Evolutionary conservation across 108 stramenopile genomes (phyloP).

Genomic region (Seminavis robusta): DNA sequence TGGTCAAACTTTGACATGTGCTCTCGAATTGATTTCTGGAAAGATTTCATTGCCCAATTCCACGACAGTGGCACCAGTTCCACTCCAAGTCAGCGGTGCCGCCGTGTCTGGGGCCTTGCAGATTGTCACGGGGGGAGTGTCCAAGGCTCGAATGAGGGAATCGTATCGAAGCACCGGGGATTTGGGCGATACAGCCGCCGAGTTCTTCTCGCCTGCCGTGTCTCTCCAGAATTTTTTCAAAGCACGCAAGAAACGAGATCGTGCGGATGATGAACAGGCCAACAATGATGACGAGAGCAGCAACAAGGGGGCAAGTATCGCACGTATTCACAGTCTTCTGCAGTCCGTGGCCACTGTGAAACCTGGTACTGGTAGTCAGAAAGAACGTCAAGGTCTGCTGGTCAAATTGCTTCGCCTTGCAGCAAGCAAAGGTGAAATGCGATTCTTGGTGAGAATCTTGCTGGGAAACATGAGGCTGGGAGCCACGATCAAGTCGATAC

Average conservation of each 20-base stretch:
- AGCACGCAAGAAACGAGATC: background rate
- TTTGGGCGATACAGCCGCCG: slow-evolving; percentile 40
- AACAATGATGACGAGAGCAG: slow-evolving; percentile 5
- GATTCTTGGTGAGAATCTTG: slow-evolving; percentile 45
- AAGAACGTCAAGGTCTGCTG: slow-evolving; percentile 18
- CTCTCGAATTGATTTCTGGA: slow-evolving; percentile 13
- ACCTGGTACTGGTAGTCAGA: slow-evolving; percentile 16
- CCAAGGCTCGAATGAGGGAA: slow-evolving; percentile 25
- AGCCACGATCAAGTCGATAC: slow-evolving; percentile 35
- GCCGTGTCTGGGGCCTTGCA: slow-evolving; percentile 37
- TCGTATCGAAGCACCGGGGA: slow-evolving; percentile 40
- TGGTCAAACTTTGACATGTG: slow-evolving; percentile 1
- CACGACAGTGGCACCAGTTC: background rate
- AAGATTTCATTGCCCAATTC: background rate
- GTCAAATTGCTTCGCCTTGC: slow-evolving; percentile 25
- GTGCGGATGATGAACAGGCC: background rate
- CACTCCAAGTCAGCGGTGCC: slow-evolving; percentile 36
- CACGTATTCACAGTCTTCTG: slow-evolving; percentile 17
- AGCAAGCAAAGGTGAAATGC: slow-evolving; percentile 24
- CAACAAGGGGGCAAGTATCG: too few species aligned
- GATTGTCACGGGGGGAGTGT: slow-evolving; percentile 22
- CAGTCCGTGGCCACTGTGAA: slow-evolving; percentile 13
- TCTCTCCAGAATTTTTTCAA: background rate
- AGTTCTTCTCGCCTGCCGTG: slow-evolving; percentile 11
- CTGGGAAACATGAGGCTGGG: slow-evolving; percentile 47